Base-by-base conservation (phyloP, 352 stramenopile species). In the Saprolegnia diclina region DNA sequence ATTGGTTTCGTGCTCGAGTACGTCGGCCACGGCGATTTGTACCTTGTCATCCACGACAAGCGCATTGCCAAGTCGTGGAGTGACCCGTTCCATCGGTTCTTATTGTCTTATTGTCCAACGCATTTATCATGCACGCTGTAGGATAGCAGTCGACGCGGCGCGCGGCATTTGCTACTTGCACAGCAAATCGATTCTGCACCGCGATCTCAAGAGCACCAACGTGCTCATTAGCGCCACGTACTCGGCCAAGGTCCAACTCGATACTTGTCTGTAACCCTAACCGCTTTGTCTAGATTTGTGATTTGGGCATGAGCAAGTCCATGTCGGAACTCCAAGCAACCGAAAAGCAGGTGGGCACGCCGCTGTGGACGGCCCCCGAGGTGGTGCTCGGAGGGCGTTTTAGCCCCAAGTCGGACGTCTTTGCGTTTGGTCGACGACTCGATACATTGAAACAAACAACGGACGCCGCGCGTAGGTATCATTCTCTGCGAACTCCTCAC, bases 371-470 rank as follows among this genome's bases (percentile, higher is more conserved):
- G 4, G 71, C 71, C 16, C 71, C 71, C 10, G 71, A 76, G 56
- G 72, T 76, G 18, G 69, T 76, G 56, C 63, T 44, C 42, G 66
- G 65, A 32, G 66, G 72, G 21, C 56, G 29, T 5, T 76, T 64
- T 44, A 76, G 65, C 64, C 44, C 70, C 32, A 76, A 73, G 53
- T 67, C 72, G 5, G 71, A 76, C 63, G 61, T 73, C n/a, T 76
- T 74, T 35, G 64, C 59, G 13, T 76, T 72, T 42, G 71, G 42
- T 48, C 1, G 11, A 48, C 3, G 2, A 48, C 18, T 48, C 3
- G 13, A n/a, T 14, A n/a, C 42, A 48, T 7, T 48, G 42, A n/a
- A 48, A 48, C 42, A n/a, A n/a, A 48, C 42, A 7, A 35, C 29
- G 29, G n/a, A n/a, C n/a, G n/a, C n/a, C n/a, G 5, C 29, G 29